Conservation (phyloP, 106 monocot genomes). For the Allium fistulosum region DNA sequence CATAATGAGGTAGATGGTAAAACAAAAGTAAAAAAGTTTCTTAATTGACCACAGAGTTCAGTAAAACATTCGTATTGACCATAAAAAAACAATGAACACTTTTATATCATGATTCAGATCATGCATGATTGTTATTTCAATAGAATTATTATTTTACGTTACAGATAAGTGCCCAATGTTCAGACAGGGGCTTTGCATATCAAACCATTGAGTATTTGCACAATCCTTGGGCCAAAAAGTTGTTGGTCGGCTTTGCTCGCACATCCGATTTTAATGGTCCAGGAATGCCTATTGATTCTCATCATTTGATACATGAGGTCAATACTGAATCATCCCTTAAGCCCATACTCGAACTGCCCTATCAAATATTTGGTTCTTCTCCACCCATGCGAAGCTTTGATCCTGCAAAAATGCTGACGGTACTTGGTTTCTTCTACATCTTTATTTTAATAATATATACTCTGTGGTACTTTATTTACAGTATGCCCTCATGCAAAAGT, state of each 20-base stretch:
- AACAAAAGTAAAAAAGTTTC: no score
- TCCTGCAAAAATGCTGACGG: constrained; percentile 97
- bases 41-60: no score
- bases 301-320: constrained; percentile 81
- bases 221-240: constrained; percentile 79
- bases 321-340: constrained; percentile 26
- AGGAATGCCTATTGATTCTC: constrained; percentile 38
- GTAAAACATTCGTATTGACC: no score
- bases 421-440: constrained; percentile 14
- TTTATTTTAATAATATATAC: no score
- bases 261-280: constrained; percentile 93
- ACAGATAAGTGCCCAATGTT: constrained; percentile 72
- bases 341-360: constrained; percentile 59
- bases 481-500: no score
- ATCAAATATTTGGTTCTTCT: constrained; percentile 91
- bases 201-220: constrained; percentile 67
- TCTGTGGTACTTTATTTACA: no score
- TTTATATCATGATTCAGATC: background rate
- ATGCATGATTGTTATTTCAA: background rate
- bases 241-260: constrained; percentile 81
- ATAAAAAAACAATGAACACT: background rate
- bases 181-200: constrained; percentile 77
- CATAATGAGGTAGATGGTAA: no score
- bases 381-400: constrained; percentile 87
- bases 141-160: constrained; percentile 6